Conservation (phyloP, 225 moss, liverwort and hornwort species). For the Pseudoscleropodium purum region DNA sequence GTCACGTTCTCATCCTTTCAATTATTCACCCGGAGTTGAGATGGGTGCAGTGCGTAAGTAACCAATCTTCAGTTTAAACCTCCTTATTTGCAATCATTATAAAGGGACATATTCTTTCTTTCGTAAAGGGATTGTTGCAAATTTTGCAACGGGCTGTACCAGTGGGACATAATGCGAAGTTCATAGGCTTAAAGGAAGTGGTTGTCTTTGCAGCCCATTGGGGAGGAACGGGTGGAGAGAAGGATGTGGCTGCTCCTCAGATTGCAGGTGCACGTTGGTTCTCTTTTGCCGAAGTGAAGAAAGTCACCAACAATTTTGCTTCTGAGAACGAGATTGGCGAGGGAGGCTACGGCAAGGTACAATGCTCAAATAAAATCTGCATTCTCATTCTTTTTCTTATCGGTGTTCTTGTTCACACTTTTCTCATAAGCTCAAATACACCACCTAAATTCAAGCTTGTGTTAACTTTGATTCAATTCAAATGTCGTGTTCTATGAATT, state of each 20-base stretch:
- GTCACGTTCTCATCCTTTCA: background rate
- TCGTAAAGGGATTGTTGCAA: background rate
- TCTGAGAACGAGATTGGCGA: slow-evolving; percentile 56
- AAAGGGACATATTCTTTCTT: no score
- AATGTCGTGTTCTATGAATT: background rate
- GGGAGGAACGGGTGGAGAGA: slow-evolving; percentile 46
- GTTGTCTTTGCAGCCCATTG: slow-evolving; percentile 30
- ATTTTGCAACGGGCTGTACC: background rate
- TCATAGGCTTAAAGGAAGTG: background rate
- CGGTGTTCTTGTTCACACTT: background rate
- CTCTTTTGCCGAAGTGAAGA: slow-evolving; percentile 58
- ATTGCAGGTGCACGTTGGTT: slow-evolving; percentile 61
- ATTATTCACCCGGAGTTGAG: background rate
- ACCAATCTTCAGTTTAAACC: background rate
- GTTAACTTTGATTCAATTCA: background rate
- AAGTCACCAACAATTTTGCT: slow-evolving; percentile 57
- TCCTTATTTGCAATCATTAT: background rate
- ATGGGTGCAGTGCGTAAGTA: background rate
- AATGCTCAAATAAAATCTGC: background rate
- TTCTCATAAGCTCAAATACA: background rate
- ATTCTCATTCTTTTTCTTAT: background rate
- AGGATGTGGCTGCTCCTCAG: slow-evolving; percentile 66
- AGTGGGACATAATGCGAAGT: background rate
- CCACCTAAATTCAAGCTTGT: background rate
- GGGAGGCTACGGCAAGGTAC: slow-evolving; percentile 86